These are phyloP conservation scores for Calophaca sinica DNA, from an alignment of 306 rosid species.

Conservation along the genomic window DNA sequence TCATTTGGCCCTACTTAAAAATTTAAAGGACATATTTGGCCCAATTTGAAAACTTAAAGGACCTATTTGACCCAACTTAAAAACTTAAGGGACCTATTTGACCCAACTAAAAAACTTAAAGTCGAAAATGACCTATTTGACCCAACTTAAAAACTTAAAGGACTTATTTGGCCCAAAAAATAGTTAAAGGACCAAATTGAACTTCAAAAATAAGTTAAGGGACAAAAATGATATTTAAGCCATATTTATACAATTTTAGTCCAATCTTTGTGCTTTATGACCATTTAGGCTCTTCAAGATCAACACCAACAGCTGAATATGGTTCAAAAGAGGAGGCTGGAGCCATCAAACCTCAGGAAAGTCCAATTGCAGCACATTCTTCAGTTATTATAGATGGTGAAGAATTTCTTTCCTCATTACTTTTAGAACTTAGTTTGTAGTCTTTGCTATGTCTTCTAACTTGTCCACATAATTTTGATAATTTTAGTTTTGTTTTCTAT, in stretches of 20 bases:
- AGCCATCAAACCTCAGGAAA: not conserved
- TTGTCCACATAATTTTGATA: not conserved
- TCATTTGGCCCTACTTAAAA: too few species aligned
- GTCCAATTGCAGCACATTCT: constrained; percentile 35
- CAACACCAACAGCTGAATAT: not conserved
- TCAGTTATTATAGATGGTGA: constrained; percentile 36
- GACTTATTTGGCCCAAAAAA: too few species aligned
- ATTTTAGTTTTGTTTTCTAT: not conserved
- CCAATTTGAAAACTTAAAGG: too few species aligned
- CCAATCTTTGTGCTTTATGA: constrained; percentile 6
- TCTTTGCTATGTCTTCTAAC: not conserved
- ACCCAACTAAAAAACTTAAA: too few species aligned
- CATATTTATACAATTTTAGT: not conserved
- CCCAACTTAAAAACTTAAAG: too few species aligned
- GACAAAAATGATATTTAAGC: too few species aligned
- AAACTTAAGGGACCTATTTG: too few species aligned
- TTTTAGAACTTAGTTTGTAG: not conserved
- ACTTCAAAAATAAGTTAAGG: too few species aligned
- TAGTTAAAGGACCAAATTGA: too few species aligned
- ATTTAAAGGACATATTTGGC: too few species aligned
- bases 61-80: too few species aligned
- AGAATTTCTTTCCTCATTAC: constrained; percentile 1
- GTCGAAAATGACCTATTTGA: too few species aligned
- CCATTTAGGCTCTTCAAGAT: constrained; percentile 7
- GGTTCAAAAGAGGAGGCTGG: constrained; percentile 16